Evolutionary conservation across 2,329 filamentous ascomycete genomes (phyloP).

Genomic region (Alternaria dauci): DNA sequence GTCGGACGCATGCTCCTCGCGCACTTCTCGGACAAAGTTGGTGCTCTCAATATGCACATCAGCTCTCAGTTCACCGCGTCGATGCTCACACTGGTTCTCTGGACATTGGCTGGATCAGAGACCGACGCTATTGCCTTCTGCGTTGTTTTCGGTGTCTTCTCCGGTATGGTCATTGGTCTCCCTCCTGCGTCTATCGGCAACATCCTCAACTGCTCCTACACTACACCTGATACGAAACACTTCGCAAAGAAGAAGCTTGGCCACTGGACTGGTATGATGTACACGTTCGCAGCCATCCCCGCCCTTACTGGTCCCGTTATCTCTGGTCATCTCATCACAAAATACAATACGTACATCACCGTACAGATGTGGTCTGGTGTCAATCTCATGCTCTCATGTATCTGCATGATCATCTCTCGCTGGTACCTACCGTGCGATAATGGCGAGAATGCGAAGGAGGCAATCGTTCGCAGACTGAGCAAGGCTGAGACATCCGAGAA

Average conservation of each 20-base stretch:
- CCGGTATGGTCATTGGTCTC: conserved; percentile 60
- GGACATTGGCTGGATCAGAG: conserved; percentile 53
- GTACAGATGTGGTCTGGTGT: conserved; percentile 59
- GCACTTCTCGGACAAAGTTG: conserved; percentile 56
- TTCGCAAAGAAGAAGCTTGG: conserved; percentile 54
- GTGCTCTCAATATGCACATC: conserved; percentile 58
- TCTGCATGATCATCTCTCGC: conserved; percentile 52
- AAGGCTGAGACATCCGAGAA: conserved; percentile 20
- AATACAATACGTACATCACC: conserved; percentile 53
- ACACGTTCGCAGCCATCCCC: conserved; percentile 56
- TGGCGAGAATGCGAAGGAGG: conserved; percentile 32
- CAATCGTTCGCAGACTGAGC: conserved; percentile 23
- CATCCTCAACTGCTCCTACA: conserved; percentile 53
- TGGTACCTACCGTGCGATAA: conserved; percentile 44
- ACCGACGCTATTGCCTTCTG: conserved; percentile 57
- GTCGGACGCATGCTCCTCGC: conserved; percentile 57
- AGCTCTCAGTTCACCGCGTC: conserved; percentile 53
- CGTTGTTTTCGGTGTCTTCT: conserved; percentile 58
- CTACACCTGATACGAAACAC: conserved; percentile 32
- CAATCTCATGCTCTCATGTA: conserved; percentile 52
- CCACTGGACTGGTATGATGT: conserved; percentile 64
- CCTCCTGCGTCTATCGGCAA: conserved; percentile 60
- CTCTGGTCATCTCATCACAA: conserved; percentile 56
- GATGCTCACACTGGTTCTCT: conserved; percentile 55
- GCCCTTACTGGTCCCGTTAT: conserved; percentile 59